Percentiles rank a stretch among this genome's conserved stretches.
Evolutionary conservation across 495 filamentous ascomycete species (phyloP).

Genomic region (Penicillium daleae): DNA sequence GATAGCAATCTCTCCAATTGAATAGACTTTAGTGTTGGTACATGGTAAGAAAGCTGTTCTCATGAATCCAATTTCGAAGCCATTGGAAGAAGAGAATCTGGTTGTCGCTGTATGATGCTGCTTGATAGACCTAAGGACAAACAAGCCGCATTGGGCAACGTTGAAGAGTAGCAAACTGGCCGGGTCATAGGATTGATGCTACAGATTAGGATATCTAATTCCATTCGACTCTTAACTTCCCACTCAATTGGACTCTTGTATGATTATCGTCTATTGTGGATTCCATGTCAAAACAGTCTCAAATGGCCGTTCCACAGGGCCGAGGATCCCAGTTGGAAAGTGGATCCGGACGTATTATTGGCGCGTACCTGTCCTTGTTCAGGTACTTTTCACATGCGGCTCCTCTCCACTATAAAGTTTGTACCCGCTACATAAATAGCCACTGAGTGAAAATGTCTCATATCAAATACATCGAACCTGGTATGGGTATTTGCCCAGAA

Average conservation of each 20-base stretch:
- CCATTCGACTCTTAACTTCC: background rate
- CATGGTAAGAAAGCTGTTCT: background rate
- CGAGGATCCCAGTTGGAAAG: constrained; percentile 14
- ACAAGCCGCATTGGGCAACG: background rate
- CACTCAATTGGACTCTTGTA: too few relatives aligned
- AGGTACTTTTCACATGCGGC: constrained; percentile 32
- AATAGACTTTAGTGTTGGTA: background rate
- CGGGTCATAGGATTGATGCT: background rate
- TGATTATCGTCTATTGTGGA: too few relatives aligned
- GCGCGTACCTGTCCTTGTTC: constrained; percentile 20
- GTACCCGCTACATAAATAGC: constrained; percentile 27
- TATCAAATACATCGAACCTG: constrained; percentile 4
- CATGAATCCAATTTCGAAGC: background rate
- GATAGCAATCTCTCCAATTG: background rate
- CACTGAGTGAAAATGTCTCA: constrained; percentile 32
- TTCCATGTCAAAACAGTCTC: background rate
- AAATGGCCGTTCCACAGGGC: background rate
- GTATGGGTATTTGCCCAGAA: constrained; percentile 2
- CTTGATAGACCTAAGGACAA: background rate
- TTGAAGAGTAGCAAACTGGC: background rate
- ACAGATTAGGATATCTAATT: background rate
- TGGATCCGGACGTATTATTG: constrained; percentile 23
- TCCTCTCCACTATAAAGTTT: constrained; percentile 21
- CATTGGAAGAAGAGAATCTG: background rate
- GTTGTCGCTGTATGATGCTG: background rate